Evolutionary conservation across 139 green algal genomes (phyloP).

Genomic region (Eudorina sp.): DNA sequence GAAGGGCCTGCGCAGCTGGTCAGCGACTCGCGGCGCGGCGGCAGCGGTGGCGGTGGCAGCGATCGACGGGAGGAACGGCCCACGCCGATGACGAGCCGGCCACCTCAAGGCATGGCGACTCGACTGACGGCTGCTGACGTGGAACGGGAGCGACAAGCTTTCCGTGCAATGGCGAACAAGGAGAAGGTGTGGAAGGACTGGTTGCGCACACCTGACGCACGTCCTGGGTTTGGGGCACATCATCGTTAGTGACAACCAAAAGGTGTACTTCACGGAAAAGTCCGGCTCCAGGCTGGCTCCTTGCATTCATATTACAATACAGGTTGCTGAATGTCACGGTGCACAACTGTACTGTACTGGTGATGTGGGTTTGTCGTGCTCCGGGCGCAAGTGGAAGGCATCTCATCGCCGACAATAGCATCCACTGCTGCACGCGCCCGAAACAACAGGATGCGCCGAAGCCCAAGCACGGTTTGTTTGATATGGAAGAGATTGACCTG

Average conservation of each 20-base stretch:
- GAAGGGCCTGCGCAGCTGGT: background rate
- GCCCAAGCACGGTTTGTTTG: slow-evolving; percentile 31
- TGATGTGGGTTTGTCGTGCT: too few relatives aligned
- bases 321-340: too few relatives aligned
- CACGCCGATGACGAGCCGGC: background rate
- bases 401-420: too few relatives aligned
- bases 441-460: slow-evolving; percentile 29
- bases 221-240: too few relatives aligned
- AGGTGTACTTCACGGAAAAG: too few relatives aligned
- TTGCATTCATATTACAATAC: too few relatives aligned
- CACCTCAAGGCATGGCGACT: background rate
- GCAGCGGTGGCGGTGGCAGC: background rate
- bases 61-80: background rate
- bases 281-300: too few relatives aligned
- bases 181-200: slow-evolving; percentile 34
- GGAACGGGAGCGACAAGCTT: slow-evolving; percentile 42
- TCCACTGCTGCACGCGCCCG: too few relatives aligned
- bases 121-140: slow-evolving; percentile 37
- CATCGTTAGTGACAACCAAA: too few relatives aligned
- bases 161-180: slow-evolving; percentile 27
- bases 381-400: too few relatives aligned
- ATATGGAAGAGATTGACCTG: slow-evolving; percentile 44
- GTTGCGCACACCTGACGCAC: too few relatives aligned
- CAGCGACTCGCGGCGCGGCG: background rate
- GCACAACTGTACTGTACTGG: too few relatives aligned